Conservation (phyloP, 495 filamentous ascomycete genomes). For the Geoglossum glabrum region DNA sequence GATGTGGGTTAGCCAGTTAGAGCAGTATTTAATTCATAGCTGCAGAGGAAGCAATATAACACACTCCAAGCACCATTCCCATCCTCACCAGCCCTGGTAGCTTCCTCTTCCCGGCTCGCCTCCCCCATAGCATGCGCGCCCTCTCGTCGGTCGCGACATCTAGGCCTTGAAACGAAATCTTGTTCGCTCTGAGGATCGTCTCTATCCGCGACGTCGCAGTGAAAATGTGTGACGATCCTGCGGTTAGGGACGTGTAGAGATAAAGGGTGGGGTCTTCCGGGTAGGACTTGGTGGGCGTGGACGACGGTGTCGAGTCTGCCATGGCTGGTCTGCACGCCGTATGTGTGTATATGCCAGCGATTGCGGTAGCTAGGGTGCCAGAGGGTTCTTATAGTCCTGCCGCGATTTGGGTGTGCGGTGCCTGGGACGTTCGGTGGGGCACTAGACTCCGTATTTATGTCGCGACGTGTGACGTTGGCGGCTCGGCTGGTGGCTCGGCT, state of each 20-base stretch:
- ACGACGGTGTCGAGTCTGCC: conserved; percentile 26
- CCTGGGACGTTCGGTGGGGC: too few species aligned
- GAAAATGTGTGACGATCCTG: conserved; percentile 91
- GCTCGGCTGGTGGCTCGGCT: too few species aligned
- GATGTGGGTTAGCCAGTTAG: neutral
- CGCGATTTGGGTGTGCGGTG: too few species aligned
- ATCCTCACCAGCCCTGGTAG: conserved; percentile 77
- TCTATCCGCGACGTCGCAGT: conserved; percentile 89
- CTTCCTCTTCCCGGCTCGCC: conserved; percentile 58
- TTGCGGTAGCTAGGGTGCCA: too few species aligned
- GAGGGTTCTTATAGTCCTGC: too few species aligned
- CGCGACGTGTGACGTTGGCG: too few species aligned
- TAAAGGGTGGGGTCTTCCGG: conserved; percentile 66
- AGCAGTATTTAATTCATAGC: neutral
- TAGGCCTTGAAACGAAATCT: conserved; percentile 75
- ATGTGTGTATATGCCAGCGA: too few species aligned
- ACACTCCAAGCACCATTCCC: conserved; percentile 68
- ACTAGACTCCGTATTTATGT: too few species aligned
- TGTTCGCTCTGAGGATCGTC: conserved; percentile 89
- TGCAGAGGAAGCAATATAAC: conserved; percentile 10
- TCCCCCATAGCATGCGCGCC: conserved; percentile 76
- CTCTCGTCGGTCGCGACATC: conserved; percentile 86
- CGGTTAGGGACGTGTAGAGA: conserved; percentile 87
- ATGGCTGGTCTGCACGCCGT: conserved; percentile 15
- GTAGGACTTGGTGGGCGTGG: conserved; percentile 22